Base-by-base conservation (phyloP, 305 asterid genomes). In the Plantago rigida region DNA sequence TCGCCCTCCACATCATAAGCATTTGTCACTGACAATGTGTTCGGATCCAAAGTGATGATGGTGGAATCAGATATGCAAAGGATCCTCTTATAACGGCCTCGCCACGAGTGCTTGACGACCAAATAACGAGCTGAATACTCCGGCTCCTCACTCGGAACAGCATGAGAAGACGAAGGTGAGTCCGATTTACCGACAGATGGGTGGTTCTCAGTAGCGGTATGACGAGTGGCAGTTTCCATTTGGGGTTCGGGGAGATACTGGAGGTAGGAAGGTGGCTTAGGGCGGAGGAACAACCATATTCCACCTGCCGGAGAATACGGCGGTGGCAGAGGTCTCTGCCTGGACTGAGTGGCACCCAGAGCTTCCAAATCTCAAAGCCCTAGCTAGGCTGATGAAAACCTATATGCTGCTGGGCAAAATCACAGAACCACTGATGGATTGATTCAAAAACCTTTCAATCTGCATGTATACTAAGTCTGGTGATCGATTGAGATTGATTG, bases 271-370 rank as follows among this genome's bases (percentile, higher is more conserved):
- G 94, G 94, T 31, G 78, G 73, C 60, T 76, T 89, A 78, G 72
- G 89, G 65, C 94, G 87, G 57, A 87, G 77, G 66, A 89, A 83
- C 68, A 71, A 86, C 97, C 96, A 92, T 89, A 75, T 57, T 74
- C 88, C 94, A 79, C 98, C 98, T 76, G 89, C 89, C 87, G 48
- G 51, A 39, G 62, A 41, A 2, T 87, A 58, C 65, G 88, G 62
- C 57, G 96, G 77, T 82, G 87, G 87, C 84, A 68, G 79, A 81
- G 86, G 95, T 68, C 78, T 78, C 86, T 76, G 92, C 89, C 92
- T 81, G 4, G 97, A 89, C 87, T 87, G 97, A 79, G 87, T 79
- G 87, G 99, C 97, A 93, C 99, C 99, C 97, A 93, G 97, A 78
- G 95, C 96, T 87, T 70, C 11, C 86, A 70, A 77, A 73, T 76